Evolutionary conservation across 1,284 basidiomycete genomes (phyloP), one percentile per base, ranked within the genome.

Genomic region (Moesziomyces globuligerus): DNA sequence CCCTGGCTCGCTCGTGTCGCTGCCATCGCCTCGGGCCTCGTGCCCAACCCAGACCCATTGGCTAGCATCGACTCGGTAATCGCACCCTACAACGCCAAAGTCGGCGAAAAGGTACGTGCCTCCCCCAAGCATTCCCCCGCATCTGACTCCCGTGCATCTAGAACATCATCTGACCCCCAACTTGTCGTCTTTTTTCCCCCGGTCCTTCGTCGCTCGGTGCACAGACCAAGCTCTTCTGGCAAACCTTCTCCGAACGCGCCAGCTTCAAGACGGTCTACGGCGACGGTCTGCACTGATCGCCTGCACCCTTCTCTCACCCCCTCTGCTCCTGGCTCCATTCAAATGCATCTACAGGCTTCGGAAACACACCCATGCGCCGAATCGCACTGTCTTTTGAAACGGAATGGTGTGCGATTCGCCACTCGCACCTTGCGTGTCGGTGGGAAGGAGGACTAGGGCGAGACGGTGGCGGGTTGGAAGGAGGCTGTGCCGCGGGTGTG

Each of bases 1-100:
- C 88, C 88, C 11, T 95, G 91, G 91, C 81, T 93, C 36, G 85
- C 88, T 3, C 86, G 88, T 23, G 26, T 70, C 21, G 25, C 18
- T 9, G 67, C 56, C 8, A 36, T 70, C 2, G 44, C 59, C 0
- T 15, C 10, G 18, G 54, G 50, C 9, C n/a, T 59, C 39, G 36
- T n/a, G 11, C 25, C 18, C 4, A n/a, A 7, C 4, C 15, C 26
- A n/a, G 51, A 50, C 21, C 38, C 48, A 9, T 8, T 56, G n/a
- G 48, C 24, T 4, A 28, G 36, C n/a, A 6, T 62, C 29, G 37
- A 59, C 20, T 28, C 28, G 3, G 37, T 66, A 7, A 1, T 71
- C 15, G 44, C n/a, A 0, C 41, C 7, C 1, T 40, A 25, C 25
- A 49, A 46, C 5, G 66, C 29, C 1, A 48, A 49, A 11, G 46